Evolutionary conservation across 2,329 filamentous ascomycete genomes (phyloP), one percentile per base, ranked within the genome.

Genomic region (Penicillium sp.): DNA sequence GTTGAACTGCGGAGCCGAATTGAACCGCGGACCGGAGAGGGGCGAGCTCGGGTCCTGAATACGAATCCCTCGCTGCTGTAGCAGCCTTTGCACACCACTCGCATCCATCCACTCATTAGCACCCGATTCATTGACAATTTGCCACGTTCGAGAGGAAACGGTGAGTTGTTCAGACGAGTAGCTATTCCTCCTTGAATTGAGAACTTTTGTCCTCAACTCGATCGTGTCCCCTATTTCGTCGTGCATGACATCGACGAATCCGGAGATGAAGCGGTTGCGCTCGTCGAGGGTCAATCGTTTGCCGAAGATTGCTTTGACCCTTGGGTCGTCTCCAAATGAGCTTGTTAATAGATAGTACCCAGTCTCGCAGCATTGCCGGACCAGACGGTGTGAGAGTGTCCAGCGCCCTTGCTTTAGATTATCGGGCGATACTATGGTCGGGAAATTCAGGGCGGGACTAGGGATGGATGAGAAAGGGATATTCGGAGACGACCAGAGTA

Each of bases 41-140:
- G 39, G 12, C 5, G 46, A 47, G 34, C 29, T 39, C 34, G 11
- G 37, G 13, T 47, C 51, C 13, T 56, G 48, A 34, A 56, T 25
- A 35, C 46, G 38, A 37, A 55, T 51, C 24, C 50, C 53, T 26
- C 46, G 56, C 24, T 59, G 48, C 9, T 48, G 47, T 40, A 62
- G 28, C 33, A 55, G 47, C 42, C 25, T 48, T 42, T 60, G 59
- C 27, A 61, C 58, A 12, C 54, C 58, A 42, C 39, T 53, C 11
- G 56, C 55, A 51, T 62, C 59, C 42, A 62, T 34, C 52, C 54
- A 60, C n/a, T 53, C 49, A 36, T 50, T 57, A 36, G 47, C 18
- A 4, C 35, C 46, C 1, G 56, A 52, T 32, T 55, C 46, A 29
- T 46, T 41, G 3, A 54, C 50, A 27, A 54, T 45, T 39, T 59